These are phyloP conservation scores for Russula foetens DNA, from an alignment of 768 basidiomycete genomes.

Conservation along the genomic window DNA sequence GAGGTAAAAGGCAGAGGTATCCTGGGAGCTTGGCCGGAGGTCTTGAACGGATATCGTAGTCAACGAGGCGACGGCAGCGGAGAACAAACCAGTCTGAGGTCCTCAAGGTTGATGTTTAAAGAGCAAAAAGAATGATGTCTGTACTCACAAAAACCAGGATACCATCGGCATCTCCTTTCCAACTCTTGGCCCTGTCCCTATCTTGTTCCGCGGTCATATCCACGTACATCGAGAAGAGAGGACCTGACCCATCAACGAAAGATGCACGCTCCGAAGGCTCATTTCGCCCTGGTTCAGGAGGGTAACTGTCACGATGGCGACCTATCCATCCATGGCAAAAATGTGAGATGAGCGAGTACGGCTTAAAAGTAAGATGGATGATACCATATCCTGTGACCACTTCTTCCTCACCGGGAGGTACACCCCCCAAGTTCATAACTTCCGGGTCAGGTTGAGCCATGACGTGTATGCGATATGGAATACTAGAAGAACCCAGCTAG, in stretches of 20 bases:
- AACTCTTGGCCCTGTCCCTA: neutral
- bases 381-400: neutral
- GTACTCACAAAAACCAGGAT: neutral
- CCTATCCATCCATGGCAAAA: neutral
- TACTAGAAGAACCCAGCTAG: too few species aligned
- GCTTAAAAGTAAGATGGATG: too few species aligned
- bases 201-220: neutral
- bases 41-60: neutral
- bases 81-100: conserved; percentile 3
- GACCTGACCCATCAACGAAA: neutral
- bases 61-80: neutral
- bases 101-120: too few species aligned
- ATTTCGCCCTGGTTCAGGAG: neutral
- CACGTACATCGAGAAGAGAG: conserved; percentile 1
- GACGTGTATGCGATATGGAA: too few species aligned
- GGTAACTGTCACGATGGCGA: too few species aligned
- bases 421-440: neutral
- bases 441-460: neutral
- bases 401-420: neutral
- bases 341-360: neutral
- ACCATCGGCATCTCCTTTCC: neutral
- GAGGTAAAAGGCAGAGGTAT: neutral
- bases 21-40: neutral
- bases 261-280: neutral
- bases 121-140: neutral